Conservation (phyloP, 176 grass and related monocot species). For the Themeda triandra region DNA sequence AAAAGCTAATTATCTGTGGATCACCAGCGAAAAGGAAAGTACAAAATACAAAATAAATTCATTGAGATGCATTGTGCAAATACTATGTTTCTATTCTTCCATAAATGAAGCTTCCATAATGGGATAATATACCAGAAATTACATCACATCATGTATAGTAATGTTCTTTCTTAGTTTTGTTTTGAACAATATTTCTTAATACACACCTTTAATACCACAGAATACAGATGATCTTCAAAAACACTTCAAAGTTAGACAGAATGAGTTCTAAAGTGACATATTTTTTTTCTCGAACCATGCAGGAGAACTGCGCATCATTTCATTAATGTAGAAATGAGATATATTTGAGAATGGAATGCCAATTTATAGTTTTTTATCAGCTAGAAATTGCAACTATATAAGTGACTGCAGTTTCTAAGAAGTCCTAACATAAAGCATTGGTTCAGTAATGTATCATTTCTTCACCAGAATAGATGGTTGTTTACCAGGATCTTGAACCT, state of each 20-base stretch:
- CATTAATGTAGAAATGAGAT: too few species aligned
- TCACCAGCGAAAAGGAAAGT: not conserved
- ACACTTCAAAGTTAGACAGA: not conserved
- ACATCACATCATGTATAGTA: not conserved
- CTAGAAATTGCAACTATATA: not conserved
- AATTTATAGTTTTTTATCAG: not conserved
- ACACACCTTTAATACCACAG: not conserved
- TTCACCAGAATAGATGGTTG: not conserved
- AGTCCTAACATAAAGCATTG: conserved; percentile 14
- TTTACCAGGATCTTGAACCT: not conserved
- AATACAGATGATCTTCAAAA: not conserved
- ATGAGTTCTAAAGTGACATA: not conserved
- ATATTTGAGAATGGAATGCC: not conserved
- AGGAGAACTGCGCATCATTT: too few species aligned
- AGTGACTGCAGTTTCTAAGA: not conserved
- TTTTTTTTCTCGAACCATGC: too few species aligned
- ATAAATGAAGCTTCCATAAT: not conserved
- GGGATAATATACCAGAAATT: not conserved
- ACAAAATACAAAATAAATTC: conserved; percentile 17
- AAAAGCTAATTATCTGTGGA: not conserved
- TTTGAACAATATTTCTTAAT: not conserved
- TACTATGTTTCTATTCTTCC: not conserved
- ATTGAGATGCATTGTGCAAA: not conserved
- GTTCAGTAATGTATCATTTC: not conserved
- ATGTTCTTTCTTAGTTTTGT: not conserved